These are phyloP conservation scores for Aspergillus sp. DNA, from an alignment of 2,329 filamentous ascomycete genomes.

Conservation along the genomic window DNA sequence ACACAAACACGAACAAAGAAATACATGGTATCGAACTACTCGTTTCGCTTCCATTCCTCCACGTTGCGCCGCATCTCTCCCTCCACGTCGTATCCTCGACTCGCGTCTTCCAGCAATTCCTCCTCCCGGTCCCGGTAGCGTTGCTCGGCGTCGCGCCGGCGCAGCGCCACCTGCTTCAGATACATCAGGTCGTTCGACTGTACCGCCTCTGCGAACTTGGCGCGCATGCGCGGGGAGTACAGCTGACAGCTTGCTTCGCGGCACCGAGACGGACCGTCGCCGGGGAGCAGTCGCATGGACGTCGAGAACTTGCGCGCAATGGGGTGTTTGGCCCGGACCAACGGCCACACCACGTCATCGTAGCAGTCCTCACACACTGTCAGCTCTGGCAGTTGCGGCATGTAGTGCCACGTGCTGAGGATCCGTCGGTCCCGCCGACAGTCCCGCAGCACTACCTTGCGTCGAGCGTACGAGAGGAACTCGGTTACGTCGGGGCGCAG, in stretches of 20 bases:
- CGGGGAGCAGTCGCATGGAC: slow-evolving; percentile 59
- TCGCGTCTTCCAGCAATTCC: slow-evolving; percentile 59
- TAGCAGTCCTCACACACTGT: slow-evolving; percentile 88
- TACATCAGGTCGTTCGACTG: slow-evolving; percentile 66
- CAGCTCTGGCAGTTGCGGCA: slow-evolving; percentile 72
- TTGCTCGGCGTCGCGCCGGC: slow-evolving; percentile 58
- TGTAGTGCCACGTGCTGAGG: slow-evolving; percentile 73
- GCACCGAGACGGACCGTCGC: slow-evolving; percentile 43
- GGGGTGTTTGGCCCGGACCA: slow-evolving; percentile 54
- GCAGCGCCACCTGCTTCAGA: slow-evolving; percentile 63
- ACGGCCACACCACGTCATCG: slow-evolving; percentile 73
- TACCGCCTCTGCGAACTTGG: slow-evolving; percentile 68
- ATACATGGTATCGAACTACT: slow-evolving; percentile 34
- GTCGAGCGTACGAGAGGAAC: slow-evolving; percentile 65
- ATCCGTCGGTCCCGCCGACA: slow-evolving; percentile 67
- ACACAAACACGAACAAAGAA: not conserved
- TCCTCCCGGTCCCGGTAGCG: slow-evolving; percentile 60
- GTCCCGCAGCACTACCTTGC: slow-evolving; percentile 60
- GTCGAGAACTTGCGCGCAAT: slow-evolving; percentile 68
- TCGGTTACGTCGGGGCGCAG: slow-evolving; percentile 56
- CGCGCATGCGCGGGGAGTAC: slow-evolving; percentile 77
- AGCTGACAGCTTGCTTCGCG: slow-evolving; percentile 67
- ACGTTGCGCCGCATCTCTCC: slow-evolving; percentile 51
- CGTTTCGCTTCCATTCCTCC: slow-evolving; percentile 56
- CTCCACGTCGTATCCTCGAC: slow-evolving; percentile 55